Evolutionary conservation across 164 flowering plant species (phyloP).

Genomic region (Akebia trifoliata): DNA sequence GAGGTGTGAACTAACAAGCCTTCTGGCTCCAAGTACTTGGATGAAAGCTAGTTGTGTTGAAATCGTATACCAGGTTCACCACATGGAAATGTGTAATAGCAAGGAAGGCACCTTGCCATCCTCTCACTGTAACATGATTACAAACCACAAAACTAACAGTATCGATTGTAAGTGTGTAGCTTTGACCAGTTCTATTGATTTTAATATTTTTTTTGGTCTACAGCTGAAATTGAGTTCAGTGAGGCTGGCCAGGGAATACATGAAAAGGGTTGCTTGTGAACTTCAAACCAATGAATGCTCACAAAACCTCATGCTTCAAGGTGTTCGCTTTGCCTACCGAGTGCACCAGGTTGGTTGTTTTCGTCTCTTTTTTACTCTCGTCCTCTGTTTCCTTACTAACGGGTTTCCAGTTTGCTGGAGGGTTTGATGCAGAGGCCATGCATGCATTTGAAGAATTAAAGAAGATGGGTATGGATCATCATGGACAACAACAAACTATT

Average conservation of each 20-base stretch:
- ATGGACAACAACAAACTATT: not conserved
- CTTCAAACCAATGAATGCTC: conserved; percentile 24
- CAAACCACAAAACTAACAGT: too few relatives aligned
- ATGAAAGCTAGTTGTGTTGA: too few relatives aligned
- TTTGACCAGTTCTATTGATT: too few relatives aligned
- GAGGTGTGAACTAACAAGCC: too few relatives aligned
- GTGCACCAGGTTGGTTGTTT: conserved; percentile 34
- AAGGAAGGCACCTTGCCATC: too few relatives aligned
- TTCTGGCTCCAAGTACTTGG: too few relatives aligned
- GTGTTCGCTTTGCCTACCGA: conserved; percentile 60
- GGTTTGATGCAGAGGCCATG: conserved; percentile 23
- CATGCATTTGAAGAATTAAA: conserved; percentile 22
- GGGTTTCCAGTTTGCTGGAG: conserved; percentile 24
- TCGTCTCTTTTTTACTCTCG: not conserved
- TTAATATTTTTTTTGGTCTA: not conserved
- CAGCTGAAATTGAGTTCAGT: conserved; percentile 63
- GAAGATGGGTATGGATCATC: conserved; percentile 3
- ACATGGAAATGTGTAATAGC: too few relatives aligned
- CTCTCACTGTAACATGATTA: too few relatives aligned
- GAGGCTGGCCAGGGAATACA: conserved; percentile 51
- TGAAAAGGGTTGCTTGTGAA: conserved; percentile 46
- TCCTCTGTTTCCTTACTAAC: not conserved
- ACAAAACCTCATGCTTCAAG: conserved; percentile 47
- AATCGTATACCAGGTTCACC: too few relatives aligned
- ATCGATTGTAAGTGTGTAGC: too few relatives aligned